A percentile compares a stretch with the other conserved stretches of the same genome.
phyloP scores from a whole-genome alignment of 1,284 basidiomycete species.

The Golubevia sp. region DNA sequence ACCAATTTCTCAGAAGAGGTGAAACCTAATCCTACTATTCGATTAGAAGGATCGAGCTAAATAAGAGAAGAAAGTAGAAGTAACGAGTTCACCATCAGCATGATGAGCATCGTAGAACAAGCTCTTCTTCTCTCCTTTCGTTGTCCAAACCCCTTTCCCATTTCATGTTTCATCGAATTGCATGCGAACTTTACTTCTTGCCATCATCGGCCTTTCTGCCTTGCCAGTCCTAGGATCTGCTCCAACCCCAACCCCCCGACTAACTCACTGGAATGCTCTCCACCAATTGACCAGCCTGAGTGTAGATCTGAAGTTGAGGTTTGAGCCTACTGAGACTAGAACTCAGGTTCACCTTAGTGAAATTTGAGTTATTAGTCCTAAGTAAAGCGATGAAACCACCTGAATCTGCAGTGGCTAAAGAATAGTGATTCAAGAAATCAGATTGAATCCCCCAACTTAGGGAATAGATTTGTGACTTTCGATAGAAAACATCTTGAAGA shows the following conservation, averaged over 20 bases:
- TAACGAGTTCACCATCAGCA: too few species aligned
- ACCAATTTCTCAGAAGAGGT: slow-evolving; percentile 49
- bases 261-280: slow-evolving; percentile 47
- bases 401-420: slow-evolving; percentile 36
- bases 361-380: slow-evolving; percentile 19
- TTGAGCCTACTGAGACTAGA: slow-evolving; percentile 43
- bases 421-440: slow-evolving; percentile 27
- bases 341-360: slow-evolving; percentile 41
- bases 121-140: neutral
- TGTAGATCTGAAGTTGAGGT: slow-evolving; percentile 50
- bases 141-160: neutral
- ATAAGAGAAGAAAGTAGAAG: too few species aligned
- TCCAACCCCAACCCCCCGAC: too few species aligned
- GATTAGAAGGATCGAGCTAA: slow-evolving; percentile 36
- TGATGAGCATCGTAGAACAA: too few species aligned
- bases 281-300: slow-evolving; percentile 50
- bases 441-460: slow-evolving; percentile 45
- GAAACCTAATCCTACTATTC: slow-evolving; percentile 49
- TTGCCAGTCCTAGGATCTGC: too few species aligned
- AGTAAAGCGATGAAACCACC: slow-evolving; percentile 27
- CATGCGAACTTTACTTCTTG: neutral
- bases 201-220: too few species aligned
- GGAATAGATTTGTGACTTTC: slow-evolving; percentile 41
- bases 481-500: slow-evolving; percentile 52
- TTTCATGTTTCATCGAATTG: too few species aligned